phyloP scores from a whole-genome alignment of 2,329 filamentous ascomycete genomes.

The Botrytis byssoidea region DNA sequence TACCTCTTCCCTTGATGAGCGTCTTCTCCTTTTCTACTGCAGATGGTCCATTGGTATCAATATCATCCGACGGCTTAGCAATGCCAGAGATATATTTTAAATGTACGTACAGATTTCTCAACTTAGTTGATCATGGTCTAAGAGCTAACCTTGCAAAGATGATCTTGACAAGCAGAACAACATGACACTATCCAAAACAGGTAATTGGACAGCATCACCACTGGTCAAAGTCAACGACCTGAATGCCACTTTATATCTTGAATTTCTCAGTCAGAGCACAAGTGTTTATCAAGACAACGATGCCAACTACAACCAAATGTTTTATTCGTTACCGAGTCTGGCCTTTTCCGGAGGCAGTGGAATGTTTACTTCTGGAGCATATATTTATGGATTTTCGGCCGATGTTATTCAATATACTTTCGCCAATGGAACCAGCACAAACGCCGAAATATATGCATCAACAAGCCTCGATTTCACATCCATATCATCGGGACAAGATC shows the following conservation, averaged over 20 bases:
- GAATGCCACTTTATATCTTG: slow-evolving; percentile 48
- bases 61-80: slow-evolving; percentile 55
- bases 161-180: slow-evolving; percentile 18
- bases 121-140: not conserved
- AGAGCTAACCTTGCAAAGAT: slow-evolving; percentile 13
- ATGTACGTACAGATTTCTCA: not conserved
- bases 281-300: slow-evolving; percentile 40
- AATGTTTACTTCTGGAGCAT: slow-evolving; percentile 26
- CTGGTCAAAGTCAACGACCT: slow-evolving; percentile 55
- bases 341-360: slow-evolving; percentile 24
- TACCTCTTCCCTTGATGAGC: slow-evolving; percentile 48
- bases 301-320: slow-evolving; percentile 42
- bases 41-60: slow-evolving; percentile 49
- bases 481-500: slow-evolving; percentile 25
- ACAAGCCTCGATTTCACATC: slow-evolving; percentile 30
- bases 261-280: slow-evolving; percentile 43
- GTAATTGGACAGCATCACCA: slow-evolving; percentile 43
- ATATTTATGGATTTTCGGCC: slow-evolving; percentile 37
- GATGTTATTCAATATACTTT: slow-evolving; percentile 39
- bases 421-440: slow-evolving; percentile 40
- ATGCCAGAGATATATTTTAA: slow-evolving; percentile 52
- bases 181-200: not conserved
- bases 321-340: slow-evolving; percentile 30
- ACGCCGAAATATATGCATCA: slow-evolving; percentile 36
- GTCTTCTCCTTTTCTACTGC: slow-evolving; percentile 42